A percentile compares a stretch with the other conserved stretches of the same genome.
phyloP scores from a whole-genome alignment of 148 eudicot genomes.

The Chenopodium suecicum region DNA sequence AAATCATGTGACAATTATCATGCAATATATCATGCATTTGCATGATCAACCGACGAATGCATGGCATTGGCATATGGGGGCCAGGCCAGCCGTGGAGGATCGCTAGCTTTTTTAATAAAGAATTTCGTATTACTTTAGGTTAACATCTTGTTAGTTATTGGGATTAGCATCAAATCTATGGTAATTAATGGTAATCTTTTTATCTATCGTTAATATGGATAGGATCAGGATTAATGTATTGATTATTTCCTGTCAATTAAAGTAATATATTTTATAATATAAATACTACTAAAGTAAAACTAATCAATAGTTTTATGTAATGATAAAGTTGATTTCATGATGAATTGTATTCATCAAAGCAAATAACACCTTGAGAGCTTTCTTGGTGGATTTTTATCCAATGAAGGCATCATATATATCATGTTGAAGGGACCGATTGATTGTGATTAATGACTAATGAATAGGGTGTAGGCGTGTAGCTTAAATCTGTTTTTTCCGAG shows the following conservation, averaged over 20 bases:
- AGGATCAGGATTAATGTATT: not conserved
- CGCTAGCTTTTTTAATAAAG: not conserved
- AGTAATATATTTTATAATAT: not conserved
- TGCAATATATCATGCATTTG: not conserved
- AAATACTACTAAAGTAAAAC: not conserved
- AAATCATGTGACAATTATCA: not conserved
- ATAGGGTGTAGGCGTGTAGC: too few relatives aligned
- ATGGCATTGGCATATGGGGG: not conserved
- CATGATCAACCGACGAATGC: conserved; percentile 6
- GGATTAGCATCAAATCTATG: conserved; percentile 5
- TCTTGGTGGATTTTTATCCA: conserved; percentile 8
- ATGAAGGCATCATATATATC: too few relatives aligned
- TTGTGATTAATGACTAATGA: too few relatives aligned
- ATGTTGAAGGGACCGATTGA: too few relatives aligned
- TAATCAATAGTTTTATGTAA: not conserved
- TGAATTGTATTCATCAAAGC: conserved; percentile 18
- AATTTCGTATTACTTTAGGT: not conserved
- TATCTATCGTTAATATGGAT: not conserved
- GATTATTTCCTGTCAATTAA: not conserved
- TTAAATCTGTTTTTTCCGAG: too few relatives aligned
- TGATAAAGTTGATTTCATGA: conserved; percentile 11
- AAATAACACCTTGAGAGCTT: conserved; percentile 27
- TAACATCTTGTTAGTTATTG: not conserved
- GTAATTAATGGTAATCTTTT: not conserved
- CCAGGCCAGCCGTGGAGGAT: not conserved